phyloP scores from a whole-genome alignment of 805 yeast genomes.

The Monosporozyma yasuniensis region DNA sequence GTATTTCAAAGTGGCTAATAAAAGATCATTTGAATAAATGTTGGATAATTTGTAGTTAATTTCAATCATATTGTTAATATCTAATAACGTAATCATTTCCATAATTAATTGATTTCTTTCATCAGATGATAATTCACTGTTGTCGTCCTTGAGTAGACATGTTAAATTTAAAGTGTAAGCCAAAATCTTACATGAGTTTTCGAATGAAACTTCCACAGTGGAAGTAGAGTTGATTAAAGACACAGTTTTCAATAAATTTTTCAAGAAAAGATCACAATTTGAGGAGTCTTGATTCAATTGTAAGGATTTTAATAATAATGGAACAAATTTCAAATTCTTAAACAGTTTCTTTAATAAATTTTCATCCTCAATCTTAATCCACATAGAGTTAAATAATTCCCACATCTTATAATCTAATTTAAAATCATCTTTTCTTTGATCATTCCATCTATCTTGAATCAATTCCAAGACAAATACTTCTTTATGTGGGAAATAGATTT shows the following conservation, averaged over 20 bases:
- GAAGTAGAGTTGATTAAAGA: constrained; percentile 18
- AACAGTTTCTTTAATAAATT: constrained; percentile 33
- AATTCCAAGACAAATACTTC: constrained; percentile 50
- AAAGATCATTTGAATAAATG: constrained; percentile 14
- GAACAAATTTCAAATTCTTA: constrained; percentile 35
- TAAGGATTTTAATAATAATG: constrained; percentile 16
- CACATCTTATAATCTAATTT: constrained; percentile 39
- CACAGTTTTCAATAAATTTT: constrained; percentile 13
- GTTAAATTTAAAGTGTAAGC: constrained; percentile 12
- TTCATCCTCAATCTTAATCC: constrained; percentile 29
- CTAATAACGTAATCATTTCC: constrained; percentile 18
- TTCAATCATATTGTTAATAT: constrained; percentile 12
- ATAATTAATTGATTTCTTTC: constrained; percentile 8
- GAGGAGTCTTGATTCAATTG: constrained; percentile 2
- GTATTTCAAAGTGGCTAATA: constrained; percentile 19
- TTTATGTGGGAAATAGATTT: constrained; percentile 45
- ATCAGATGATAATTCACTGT: not conserved
- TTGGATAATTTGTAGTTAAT: constrained; percentile 14
- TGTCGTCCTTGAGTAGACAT: constrained; percentile 1
- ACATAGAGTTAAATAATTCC: constrained; percentile 38
- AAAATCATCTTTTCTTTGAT: constrained; percentile 35
- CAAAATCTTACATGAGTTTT: constrained; percentile 17
- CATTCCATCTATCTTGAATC: constrained; percentile 51
- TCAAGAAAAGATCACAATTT: constrained; percentile 8
- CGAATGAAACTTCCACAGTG: constrained; percentile 20